Percentiles rank a stretch among this genome's conserved stretches.
Conservation (phyloP, 2,329 filamentous ascomycete species). For the Trichoderma koningiopsis region DNA sequence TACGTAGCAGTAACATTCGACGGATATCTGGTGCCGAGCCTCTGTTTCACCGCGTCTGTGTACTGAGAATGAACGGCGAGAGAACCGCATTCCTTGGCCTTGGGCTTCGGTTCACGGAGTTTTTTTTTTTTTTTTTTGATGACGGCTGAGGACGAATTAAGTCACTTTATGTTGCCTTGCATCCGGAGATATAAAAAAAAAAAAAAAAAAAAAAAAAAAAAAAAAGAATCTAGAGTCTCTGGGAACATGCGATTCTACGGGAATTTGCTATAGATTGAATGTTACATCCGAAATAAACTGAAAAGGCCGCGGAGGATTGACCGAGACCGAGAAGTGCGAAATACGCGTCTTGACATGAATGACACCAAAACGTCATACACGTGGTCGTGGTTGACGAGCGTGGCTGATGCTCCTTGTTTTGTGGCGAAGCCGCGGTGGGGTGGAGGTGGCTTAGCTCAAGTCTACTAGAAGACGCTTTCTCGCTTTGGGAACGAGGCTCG, state of each 20-base stretch:
- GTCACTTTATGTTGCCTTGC: background rate
- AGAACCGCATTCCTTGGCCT: background rate
- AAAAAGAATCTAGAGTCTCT: too few species aligned
- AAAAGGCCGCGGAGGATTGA: background rate
- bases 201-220: background rate
- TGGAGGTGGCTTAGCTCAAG: background rate
- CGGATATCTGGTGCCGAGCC: conserved; percentile 4
- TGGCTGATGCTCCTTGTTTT: conserved; percentile 6
- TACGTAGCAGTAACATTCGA: background rate
- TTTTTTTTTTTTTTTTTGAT: too few species aligned
- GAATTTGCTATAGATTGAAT: background rate
- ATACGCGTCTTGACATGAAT: background rate
- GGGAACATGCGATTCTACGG: too few species aligned
- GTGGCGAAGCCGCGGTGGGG: conserved; percentile 6
- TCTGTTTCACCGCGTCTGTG: background rate
- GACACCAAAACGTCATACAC: background rate
- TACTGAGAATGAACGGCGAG: background rate
- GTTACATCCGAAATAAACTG: background rate
- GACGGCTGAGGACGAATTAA: background rate
- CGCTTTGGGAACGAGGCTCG: background rate
- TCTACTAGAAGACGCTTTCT: background rate
- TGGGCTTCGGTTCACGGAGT: background rate
- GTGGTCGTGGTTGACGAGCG: background rate
- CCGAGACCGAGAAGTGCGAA: background rate
- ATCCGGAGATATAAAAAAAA: background rate